Percentiles rank a stretch among this genome's conserved stretches.
Conservation (phyloP, 768 basidiomycete genomes). For the Phlebiopsis gigantea region DNA sequence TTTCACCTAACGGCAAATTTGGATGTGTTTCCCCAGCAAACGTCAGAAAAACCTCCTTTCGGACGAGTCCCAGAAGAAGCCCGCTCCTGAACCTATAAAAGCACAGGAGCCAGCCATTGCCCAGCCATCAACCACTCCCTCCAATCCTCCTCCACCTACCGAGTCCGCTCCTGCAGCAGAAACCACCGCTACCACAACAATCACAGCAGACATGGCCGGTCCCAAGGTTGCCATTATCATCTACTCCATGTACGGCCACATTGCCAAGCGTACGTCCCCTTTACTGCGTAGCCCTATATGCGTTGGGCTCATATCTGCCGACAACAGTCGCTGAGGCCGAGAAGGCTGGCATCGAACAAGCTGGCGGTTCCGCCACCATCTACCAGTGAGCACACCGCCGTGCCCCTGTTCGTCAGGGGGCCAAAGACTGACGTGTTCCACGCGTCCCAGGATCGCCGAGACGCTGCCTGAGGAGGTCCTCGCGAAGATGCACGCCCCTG, state of each 20-base stretch:
- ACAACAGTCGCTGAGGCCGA: slow-evolving; percentile 54
- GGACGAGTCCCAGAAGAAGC: slow-evolving; percentile 7
- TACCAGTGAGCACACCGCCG: slow-evolving; percentile 34
- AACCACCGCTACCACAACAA: not conserved
- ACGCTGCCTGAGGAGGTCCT: slow-evolving; percentile 71
- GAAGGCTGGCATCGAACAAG: slow-evolving; percentile 35
- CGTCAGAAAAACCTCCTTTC: slow-evolving; percentile 9
- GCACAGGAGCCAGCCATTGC: slow-evolving; percentile 1
- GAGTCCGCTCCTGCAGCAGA: not conserved
- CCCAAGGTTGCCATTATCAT: slow-evolving; percentile 64
- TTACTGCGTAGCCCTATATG: not conserved
- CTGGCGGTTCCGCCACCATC: slow-evolving; percentile 40
- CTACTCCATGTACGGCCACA: slow-evolving; percentile 73
- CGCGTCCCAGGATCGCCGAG: slow-evolving; percentile 60
- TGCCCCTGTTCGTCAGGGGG: not conserved
- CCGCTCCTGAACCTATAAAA: slow-evolving; percentile 8
- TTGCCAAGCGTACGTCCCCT: slow-evolving; percentile 49
- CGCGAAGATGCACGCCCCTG: slow-evolving; percentile 60
- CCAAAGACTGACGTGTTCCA: not conserved
- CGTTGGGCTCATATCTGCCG: not conserved
- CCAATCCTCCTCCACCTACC: not conserved
- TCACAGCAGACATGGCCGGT: not conserved
- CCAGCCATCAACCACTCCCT: not conserved
- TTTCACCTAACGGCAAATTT: not conserved
- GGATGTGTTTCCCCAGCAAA: slow-evolving; percentile 14